Evolutionary conservation across 2,329 filamentous ascomycete genomes (phyloP), one percentile per base, ranked within the genome.

Genomic region (Scortechinia acanthostroma): DNA sequence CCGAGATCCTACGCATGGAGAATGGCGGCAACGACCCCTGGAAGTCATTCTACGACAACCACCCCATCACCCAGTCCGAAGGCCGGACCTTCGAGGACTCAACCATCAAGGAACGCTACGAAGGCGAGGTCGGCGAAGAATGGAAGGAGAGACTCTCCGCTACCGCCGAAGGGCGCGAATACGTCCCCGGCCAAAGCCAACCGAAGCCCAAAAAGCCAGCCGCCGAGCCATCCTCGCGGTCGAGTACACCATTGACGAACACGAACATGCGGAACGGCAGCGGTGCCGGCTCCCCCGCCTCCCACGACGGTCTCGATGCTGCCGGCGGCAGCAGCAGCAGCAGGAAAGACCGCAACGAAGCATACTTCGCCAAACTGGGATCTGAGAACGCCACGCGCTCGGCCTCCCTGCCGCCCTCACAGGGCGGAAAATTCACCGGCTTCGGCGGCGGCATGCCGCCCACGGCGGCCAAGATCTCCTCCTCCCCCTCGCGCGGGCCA

Each of bases 1-100:
- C 78, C 56, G 93, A 98, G 67, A 91, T 97, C 57, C 84, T 88
- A 65, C 86, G 91, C 53, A 97, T 98, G 93, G 81, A 91, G 48
- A 73, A 86, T 19, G 93, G 91, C 42, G 93, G 93, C 45, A 98
- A 98, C 66, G 82, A 86, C 49, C 77, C 82, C 15, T 97, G 90
- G 85, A 84, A 85, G 54, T 71, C 76, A 20, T 97, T 96, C 68
- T 98, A 95, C 64, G 86, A 95, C 55, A 69, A 72, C 47, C 82
- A 87, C 56, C 68, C 77, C 45, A 71, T 80, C 43, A 87, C 81
- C 42, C 71, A 80, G 58, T 79, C 83, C 64, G 73, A 75, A 52
- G 83, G 82, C 14, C 70, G 85, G 6, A 75, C 76, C 43, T 95
- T 91, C 75, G 90, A 95, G 54, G 86, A 90, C 54, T 88, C 86